A percentile compares a stretch with the other conserved stretches of the same genome.
These are phyloP conservation scores for Hura crepitans DNA, from an alignment of 441 rosid genomes.

Conservation along the genomic window DNA sequence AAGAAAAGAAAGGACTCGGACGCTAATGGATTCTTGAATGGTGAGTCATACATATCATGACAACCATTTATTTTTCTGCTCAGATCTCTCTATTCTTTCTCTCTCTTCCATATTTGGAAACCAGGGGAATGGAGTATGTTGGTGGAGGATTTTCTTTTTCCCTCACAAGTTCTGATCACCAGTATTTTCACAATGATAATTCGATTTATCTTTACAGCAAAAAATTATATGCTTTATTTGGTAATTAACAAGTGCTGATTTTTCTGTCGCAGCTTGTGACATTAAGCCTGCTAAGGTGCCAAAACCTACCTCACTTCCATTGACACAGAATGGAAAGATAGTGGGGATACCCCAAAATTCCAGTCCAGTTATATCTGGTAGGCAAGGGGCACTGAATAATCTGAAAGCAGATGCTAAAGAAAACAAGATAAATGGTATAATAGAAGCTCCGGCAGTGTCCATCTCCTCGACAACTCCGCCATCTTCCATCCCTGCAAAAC, in stretches of 20 bases:
- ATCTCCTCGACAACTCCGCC: constrained; percentile 13
- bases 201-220: constrained; percentile 13
- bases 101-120: background rate
- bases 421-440: constrained; percentile 34
- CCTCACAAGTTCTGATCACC: background rate
- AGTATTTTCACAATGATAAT: constrained; percentile 5
- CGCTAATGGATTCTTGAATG: constrained; percentile 47
- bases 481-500: constrained; percentile 10
- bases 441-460: constrained; percentile 22
- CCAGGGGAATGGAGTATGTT: background rate
- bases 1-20: constrained; percentile 51
- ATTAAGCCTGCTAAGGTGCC: constrained; percentile 36
- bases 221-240: background rate
- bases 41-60: constrained; percentile 42
- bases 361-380: constrained; percentile 13
- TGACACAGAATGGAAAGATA: constrained; percentile 36
- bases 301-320: constrained; percentile 16
- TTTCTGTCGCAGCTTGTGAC: constrained; percentile 35
- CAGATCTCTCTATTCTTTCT: background rate
- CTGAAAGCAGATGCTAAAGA: constrained; percentile 31
- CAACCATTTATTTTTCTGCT: constrained; percentile 6
- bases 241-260: constrained; percentile 18
- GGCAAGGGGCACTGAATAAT: constrained; percentile 22
- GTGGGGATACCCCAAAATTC: constrained; percentile 30
- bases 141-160: background rate